Evolutionary conservation across 192 early-diverging fungal species (phyloP), one percentile per base, ranked within the genome.

Genomic region (Mortierella hygrophila): DNA sequence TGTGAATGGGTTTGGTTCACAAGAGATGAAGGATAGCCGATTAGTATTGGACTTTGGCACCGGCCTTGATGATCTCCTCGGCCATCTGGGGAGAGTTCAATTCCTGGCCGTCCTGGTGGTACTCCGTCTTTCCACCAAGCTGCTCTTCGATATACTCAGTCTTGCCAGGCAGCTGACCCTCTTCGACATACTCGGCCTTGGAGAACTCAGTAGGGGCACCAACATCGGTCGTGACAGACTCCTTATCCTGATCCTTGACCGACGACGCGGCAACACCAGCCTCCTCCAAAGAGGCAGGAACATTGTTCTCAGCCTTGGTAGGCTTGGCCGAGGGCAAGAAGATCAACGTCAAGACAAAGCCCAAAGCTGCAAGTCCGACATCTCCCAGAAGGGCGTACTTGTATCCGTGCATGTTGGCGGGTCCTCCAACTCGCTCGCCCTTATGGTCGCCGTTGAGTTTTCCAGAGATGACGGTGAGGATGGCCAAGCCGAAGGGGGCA

Each of bases 391-490:
- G 76, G 2, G 79, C 73, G 35, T 76, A 74, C 65, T 86, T 86
- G 76, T 86, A 86, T 70, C 84, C 84, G 29, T 78, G 46, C 79
- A 86, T 86, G 40, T 68, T 68, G 6, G 52, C 40, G 29, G 79
- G 71, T 26, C 84, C 84, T 20, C 38, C 21, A 13, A 74, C 26
- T 32, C 60, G 60, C 60, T 65, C 60, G 54, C 35, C 46, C 21
- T 57, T 71, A 18, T 60, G 37, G 15, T 57, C 42, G 13, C 79
- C 79, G 55, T 89, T 89, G 23, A 89, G 70, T 11, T 82, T 85
- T 76, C 81, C 81, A 68, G 84, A 86, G 41, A 86, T 80, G 35
- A 85, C 88, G 8, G 88, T 86, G 77, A 89, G 55, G 38, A 89
- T 86, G 7, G 88, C 88, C 6, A 86, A 57, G 38, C 88, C 88